Conservation (phyloP, 345 rosid genomes). For the Dipteronia dyeriana region DNA sequence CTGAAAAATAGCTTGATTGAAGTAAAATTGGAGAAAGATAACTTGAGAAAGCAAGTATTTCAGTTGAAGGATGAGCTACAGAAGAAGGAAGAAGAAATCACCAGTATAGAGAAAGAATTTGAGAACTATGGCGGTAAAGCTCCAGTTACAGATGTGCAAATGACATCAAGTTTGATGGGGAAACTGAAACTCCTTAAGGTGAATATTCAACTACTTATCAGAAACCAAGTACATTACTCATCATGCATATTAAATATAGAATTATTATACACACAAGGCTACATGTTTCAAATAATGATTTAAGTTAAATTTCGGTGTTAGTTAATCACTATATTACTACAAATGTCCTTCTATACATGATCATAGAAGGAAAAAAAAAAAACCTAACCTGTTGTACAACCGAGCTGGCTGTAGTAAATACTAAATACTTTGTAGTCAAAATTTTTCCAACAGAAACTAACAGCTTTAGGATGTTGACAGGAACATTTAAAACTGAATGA, state of each 20-base stretch:
- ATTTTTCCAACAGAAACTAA: not conserved
- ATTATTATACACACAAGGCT: slow-evolving; percentile 11
- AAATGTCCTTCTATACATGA: not conserved
- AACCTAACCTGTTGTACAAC: not conserved
- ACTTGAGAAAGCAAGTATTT: slow-evolving; percentile 50
- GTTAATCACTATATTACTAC: not conserved
- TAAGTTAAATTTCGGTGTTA: not conserved
- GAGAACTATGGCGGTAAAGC: not conserved
- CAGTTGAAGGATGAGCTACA: slow-evolving; percentile 49
- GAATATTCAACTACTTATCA: slow-evolving; percentile 11
- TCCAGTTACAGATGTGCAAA: slow-evolving; percentile 16
- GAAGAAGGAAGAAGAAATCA: slow-evolving; percentile 52
- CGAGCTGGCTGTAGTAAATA: not conserved
- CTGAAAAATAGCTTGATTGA: slow-evolving; percentile 47
- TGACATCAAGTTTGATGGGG: slow-evolving; percentile 22
- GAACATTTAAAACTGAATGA: slow-evolving; percentile 12
- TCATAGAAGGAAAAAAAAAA: not conserved
- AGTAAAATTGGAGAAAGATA: slow-evolving; percentile 68
- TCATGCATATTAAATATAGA: slow-evolving; percentile 7
- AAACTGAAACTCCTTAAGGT: slow-evolving; percentile 29
- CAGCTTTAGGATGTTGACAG: slow-evolving; percentile 14
- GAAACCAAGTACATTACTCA: not conserved
- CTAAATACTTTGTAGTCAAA: not conserved
- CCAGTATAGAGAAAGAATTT: slow-evolving; percentile 13
- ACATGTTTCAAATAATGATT: not conserved